Base-by-base conservation (phyloP, 179 eudicot species). In the Sideroxylon spinosum region DNA sequence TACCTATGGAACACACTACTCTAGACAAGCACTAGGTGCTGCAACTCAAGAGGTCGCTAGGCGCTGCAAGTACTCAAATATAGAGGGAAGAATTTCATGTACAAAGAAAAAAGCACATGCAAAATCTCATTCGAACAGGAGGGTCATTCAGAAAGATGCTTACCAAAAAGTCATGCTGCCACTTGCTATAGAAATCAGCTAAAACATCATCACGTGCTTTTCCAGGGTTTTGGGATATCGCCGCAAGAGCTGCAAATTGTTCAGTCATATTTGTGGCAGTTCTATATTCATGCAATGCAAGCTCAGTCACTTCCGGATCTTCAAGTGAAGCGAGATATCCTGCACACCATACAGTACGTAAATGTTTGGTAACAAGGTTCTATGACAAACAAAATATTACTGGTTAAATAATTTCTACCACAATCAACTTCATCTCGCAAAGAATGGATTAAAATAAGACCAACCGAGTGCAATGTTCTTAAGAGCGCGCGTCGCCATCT, bases 251-350 rank as follows among this genome's bases (percentile, higher is more conserved):
- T 55, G 97, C 89, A 81, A 96, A 87, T 81, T 94, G 98, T 12
- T 96, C 99, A 0, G 98, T 96, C 98, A 94, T 79, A 86, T 96
- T 96, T 70, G 97, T 94, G 68, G 99, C 97, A 28, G 87, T 75
- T 82, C 73, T 96, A 74, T 94, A 94, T 86, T 96, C 99, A 59
- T 91, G 80, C 84, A 96, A 82, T 2, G 91, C 97, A 75, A 94
- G 92, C 78, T 94, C 93, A 32, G 86, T 87, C 59, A 87, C 61
- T 68, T 91, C 95, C 19, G 81, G 85, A 28, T 90, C 91, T 70
- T 88, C 93, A 55, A 96, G 93, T 28, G 88, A 89, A 0, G 88
- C 87, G 83, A 96, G 90, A 85, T 96, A 94, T 74, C 87, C 99
- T 96, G 90, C 81, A 81, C 17, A 77, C 60, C 13, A 73, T 16